Base-by-base conservation (phyloP, 495 filamentous ascomycete genomes). In the Cetradonia linearis region DNA sequence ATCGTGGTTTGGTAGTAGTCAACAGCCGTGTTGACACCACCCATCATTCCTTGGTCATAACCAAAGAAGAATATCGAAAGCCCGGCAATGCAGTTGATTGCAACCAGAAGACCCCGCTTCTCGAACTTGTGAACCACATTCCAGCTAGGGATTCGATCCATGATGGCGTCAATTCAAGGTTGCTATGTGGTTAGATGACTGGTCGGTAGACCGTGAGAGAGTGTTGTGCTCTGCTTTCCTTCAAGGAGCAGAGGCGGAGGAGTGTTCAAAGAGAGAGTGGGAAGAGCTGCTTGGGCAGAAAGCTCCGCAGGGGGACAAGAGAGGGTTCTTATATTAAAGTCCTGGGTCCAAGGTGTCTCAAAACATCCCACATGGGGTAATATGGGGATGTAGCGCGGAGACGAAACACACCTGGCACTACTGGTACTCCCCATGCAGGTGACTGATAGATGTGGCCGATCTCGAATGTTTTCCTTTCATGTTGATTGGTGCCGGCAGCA, bases 1-100 rank as follows among this genome's bases (percentile, higher is more conserved):
- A 88, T 87, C 14, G 80, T 72, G 5, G 55, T 55, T 11, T 82
- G 73, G 62, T 83, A 80, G 66, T 88, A 88, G 62, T 86, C 70
- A 38, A 78, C 75, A 34, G 81, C 74, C 52, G 79, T 83, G 68
- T 88, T 88, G 9, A 89, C 86, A 50, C 86, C 86, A 23, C 82
- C 80, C 83, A 88, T 89, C 77, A 89, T 81, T 59, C 86, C 85
- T 67, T 86, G 83, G 61, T 85, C 83, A 69, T 86, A 86, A 56
- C 80, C 81, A 49, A 82, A 81, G 72, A 83, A 83, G 61, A 81
- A 76, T 58, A 83, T 83, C 2, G 77, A 79, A 0, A 86, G 67
- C 2, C 74, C 83, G 5, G 84, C 83, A 27, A 86, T 73, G 53
- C 76, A 81, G 66, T 86, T 86, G 70, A 86, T 78, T 28, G 79